Conservation (phyloP, 805 yeast species). For the Yarrowia hollandica region DNA sequence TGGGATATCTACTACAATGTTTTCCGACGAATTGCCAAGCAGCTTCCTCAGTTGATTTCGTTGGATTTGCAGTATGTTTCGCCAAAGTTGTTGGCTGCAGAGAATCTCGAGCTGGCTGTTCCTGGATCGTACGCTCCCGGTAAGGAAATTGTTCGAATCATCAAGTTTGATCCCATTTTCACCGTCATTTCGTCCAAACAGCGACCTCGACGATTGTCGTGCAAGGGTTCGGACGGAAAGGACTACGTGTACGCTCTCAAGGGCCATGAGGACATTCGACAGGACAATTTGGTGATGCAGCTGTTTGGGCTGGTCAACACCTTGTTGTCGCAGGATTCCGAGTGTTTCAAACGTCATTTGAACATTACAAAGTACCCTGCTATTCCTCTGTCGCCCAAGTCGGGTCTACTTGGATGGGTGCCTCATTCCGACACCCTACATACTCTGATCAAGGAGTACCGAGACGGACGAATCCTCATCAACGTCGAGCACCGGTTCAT, state of each 20-base stretch:
- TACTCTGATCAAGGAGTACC: slow-evolving; percentile 83
- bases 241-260: slow-evolving; percentile 79
- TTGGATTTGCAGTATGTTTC: slow-evolving; percentile 91
- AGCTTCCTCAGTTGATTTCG: slow-evolving; percentile 80
- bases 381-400: slow-evolving; percentile 92
- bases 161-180: slow-evolving; percentile 76
- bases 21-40: slow-evolving; percentile 85
- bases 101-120: slow-evolving; percentile 79
- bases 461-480: slow-evolving; percentile 76
- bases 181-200: slow-evolving; percentile 92
- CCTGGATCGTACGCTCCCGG: slow-evolving; percentile 94
- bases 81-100: slow-evolving; percentile 78
- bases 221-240: slow-evolving; percentile 88
- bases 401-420: slow-evolving; percentile 97
- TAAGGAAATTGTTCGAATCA: slow-evolving; percentile 70
- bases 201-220: slow-evolving; percentile 81
- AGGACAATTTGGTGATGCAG: slow-evolving; percentile 97
- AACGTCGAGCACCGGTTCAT: slow-evolving; percentile 94
- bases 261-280: slow-evolving; percentile 98
- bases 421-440: slow-evolving; percentile 97
- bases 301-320: slow-evolving; percentile 94
- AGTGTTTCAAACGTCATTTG: slow-evolving; percentile 92
- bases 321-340: slow-evolving; percentile 82
- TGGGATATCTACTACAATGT: slow-evolving; percentile 97
- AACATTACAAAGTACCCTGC: slow-evolving; percentile 92